Base-by-base conservation (phyloP, 2,329 filamentous ascomycete genomes). In the Venturia aucupariae region DNA sequence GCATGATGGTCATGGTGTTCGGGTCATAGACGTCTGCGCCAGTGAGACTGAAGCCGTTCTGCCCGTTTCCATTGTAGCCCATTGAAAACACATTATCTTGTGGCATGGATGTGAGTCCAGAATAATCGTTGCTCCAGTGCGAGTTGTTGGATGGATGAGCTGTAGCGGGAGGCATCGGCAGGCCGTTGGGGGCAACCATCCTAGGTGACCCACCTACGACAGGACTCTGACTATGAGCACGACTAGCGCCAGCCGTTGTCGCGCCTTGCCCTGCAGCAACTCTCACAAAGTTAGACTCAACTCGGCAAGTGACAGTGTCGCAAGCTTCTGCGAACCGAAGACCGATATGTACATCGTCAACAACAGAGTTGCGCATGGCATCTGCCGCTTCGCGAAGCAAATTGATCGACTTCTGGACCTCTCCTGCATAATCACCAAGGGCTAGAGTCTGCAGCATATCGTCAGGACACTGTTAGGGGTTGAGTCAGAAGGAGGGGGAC, bases 281-380 rank as follows among this genome's bases (percentile, higher is more conserved):
- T 35, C 83, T 81, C 27, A 86, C 77, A 70, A 94, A 90, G 7
- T 89, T 84, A 69, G 87, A 86, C 63, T 89, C 84, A 67, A 93
- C 81, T 30, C 89, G 83, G 66, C 87, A 86, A 0, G 89, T 92
- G 48, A 94, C 77, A 1, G 87, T 90, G 70, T 92, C 87, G n/a
- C 93, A 83, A 60, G 93, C 82, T 70, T 92, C 89, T 22, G 90
- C 89, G 70, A 94, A 94, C 8, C 90, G 84, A 66, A 89, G 91
- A n/a, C 88, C 90, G 4, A 94, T 81, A 72, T 94, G 90, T 8
- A 93, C 89, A 69, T 94, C 90, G 71, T 94, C 90, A 4, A 93
- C 90, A 7, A 92, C 88, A 67, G 88, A 92, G 68, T 85, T 89
- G 22, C 88, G 84, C 42, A 94, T 81, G 1, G 88, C 89, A 68